Percentiles rank a stretch among this genome's conserved stretches.
Evolutionary conservation across 2,329 filamentous ascomycete genomes (phyloP).

Genomic region (Piedraia hortae): DNA sequence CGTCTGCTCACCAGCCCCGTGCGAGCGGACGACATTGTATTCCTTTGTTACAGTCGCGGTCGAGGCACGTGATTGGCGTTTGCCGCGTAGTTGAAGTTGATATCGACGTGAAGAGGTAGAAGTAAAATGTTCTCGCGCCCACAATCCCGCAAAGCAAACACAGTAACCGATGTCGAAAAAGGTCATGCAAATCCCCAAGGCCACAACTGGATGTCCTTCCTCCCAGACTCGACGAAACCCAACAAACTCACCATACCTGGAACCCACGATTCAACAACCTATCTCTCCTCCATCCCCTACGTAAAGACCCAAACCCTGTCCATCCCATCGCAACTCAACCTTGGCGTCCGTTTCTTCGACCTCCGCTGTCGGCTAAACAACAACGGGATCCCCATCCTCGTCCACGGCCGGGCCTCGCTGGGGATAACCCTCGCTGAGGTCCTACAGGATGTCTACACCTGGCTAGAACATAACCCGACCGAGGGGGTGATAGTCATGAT

Average conservation of each 20-base stretch:
- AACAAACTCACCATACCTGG: slow-evolving; percentile 12
- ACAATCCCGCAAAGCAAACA: no score
- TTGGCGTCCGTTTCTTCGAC: slow-evolving; percentile 14
- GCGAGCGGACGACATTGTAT: slow-evolving; percentile 19
- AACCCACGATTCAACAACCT: slow-evolving; percentile 14
- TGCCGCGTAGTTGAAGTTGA: no score
- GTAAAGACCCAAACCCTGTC: slow-evolving; percentile 11
- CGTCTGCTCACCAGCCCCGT: slow-evolving; percentile 21
- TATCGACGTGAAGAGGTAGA: no score
- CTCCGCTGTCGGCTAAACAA: slow-evolving; percentile 11
- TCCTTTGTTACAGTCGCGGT: no score
- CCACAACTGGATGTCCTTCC: slow-evolving; percentile 7
- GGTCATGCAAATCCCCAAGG: no score
- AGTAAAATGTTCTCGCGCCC: no score
- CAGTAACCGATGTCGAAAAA: no score
- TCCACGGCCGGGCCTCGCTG: slow-evolving; percentile 11
- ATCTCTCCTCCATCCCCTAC: slow-evolving; percentile 12
- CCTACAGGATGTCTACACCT: slow-evolving; percentile 9
- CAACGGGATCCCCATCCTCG: slow-evolving; percentile 11
- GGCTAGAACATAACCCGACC: slow-evolving; percentile 7
- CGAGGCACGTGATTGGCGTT: no score
- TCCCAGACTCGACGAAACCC: slow-evolving; percentile 7
- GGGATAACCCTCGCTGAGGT: slow-evolving; percentile 9
- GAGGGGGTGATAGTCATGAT: slow-evolving; percentile 13
- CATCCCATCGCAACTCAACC: slow-evolving; percentile 9